Evolutionary conservation across 2,329 filamentous ascomycete genomes (phyloP), one percentile per base, ranked within the genome.

Genomic region (Pseudogymnoascus sp.): DNA sequence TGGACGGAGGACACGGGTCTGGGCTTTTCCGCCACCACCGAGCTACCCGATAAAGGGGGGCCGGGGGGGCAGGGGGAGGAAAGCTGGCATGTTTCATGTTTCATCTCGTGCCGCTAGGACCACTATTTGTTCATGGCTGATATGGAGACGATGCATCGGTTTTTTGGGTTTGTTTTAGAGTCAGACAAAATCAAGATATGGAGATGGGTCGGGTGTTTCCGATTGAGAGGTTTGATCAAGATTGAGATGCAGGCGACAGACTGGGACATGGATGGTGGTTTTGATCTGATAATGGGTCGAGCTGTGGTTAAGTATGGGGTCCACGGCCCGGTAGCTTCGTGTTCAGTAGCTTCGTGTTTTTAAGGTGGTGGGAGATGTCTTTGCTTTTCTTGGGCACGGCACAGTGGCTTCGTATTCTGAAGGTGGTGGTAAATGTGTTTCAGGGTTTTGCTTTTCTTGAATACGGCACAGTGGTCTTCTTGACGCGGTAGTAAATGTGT

Each of bases 51-150:
- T n/a, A 50, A 57, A 57, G 26, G 47, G 47, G 47, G 26, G 47
- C 26, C 26, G 26, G 26, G 5, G 26, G 26, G 15, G n/a, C n/a
- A n/a, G n/a, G n/a, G n/a, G n/a, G n/a, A n/a, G n/a, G n/a, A n/a
- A n/a, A 17, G 15, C 26, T 57, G 47, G 47, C 47, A 31, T 57
- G 47, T 57, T 57, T 57, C 47, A 57, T 57, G 17, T 53, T 53
- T 23, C n/a, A n/a, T n/a, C n/a, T n/a, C n/a, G n/a, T 6, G n/a
- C 47, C 47, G 47, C 47, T 33, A 57, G 19, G 47, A 57, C 47
- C n/a, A 57, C 47, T 23, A 9, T 8, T 57, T n/a, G 26, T 57
- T 33, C 23, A 31, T 19, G 26, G 15, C 4, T 9, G 47, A 53
- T 50, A 8, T 10, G 15, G 26, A 8, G 26, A 8, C 10, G 3